Evolutionary conservation across 768 basidiomycete species (phyloP).

Genomic region (Phanerochaete sordida): DNA sequence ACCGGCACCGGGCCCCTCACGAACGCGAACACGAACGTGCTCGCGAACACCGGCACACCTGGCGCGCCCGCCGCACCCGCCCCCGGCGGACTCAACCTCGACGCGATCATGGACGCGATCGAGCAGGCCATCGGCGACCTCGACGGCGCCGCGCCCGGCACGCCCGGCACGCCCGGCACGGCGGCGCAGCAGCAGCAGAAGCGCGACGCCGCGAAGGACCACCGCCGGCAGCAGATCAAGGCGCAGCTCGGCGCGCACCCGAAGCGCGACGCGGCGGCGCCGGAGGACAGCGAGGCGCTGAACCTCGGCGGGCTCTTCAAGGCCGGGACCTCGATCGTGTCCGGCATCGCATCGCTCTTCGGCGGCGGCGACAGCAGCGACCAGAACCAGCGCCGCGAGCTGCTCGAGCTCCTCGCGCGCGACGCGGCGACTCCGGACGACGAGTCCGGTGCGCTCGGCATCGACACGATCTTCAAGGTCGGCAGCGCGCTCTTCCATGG

Average conservation of each 20-base stretch:
- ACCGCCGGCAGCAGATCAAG: no score
- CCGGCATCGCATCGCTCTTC: neutral
- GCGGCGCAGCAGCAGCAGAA: neutral
- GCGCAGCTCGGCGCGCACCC: neutral
- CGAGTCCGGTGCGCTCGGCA: neutral
- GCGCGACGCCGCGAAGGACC: neutral
- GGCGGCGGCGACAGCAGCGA: neutral
- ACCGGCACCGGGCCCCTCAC: no score
- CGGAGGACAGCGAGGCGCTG: neutral
- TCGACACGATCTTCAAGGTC: neutral
- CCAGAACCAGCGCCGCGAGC: neutral
- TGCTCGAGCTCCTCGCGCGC: neutral
- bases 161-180: neutral
- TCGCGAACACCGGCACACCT: neutral
- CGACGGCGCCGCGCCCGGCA: neutral
- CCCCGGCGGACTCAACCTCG: neutral
- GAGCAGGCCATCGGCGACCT: neutral
- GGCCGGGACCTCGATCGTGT: neutral
- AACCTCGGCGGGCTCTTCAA: neutral
- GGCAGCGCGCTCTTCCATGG: neutral
- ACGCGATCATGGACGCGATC: neutral
- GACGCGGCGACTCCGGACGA: neutral
- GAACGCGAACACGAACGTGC: no score
- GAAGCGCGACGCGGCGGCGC: neutral
- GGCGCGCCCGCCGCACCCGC: neutral